These are phyloP conservation scores for Cylindrotheca fusiformis DNA, from an alignment of 108 stramenopile species.

Conservation along the genomic window DNA sequence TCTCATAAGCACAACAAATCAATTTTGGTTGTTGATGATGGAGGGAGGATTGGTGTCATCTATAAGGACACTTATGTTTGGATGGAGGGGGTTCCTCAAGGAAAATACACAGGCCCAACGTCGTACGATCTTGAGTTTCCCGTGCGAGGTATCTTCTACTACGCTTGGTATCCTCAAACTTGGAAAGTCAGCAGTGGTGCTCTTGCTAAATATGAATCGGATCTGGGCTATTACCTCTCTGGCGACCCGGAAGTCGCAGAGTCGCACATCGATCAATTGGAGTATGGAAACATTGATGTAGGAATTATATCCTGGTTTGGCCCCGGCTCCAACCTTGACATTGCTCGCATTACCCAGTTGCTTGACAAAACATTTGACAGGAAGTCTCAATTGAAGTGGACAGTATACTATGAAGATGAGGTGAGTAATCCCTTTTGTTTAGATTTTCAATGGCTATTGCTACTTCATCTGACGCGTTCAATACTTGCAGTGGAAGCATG, in stretches of 20 bases:
- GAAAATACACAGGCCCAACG: conserved; percentile 14
- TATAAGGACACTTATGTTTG: conserved; percentile 4
- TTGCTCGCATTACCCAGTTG: conserved; percentile 17
- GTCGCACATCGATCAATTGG: conserved; percentile 25
- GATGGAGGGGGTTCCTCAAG: conserved; percentile 25
- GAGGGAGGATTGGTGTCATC: conserved; percentile 16
- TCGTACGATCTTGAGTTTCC: conserved; percentile 9
- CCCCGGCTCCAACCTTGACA: conserved; percentile 16
- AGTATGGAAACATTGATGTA: conserved; percentile 27
- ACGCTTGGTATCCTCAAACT: conserved; percentile 36
- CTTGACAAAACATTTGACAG: conserved; percentile 20
- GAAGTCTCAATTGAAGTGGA: conserved; percentile 26
- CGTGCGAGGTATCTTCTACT: conserved; percentile 25
- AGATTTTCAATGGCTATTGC: no score
- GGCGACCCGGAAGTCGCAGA: conserved; percentile 7
- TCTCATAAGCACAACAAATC: conserved; percentile 13
- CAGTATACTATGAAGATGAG: conserved; percentile 35
- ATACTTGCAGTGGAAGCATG: not conserved
- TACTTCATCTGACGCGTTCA: no score
- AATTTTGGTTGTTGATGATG: conserved; percentile 20
- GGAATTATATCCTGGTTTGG: conserved; percentile 35
- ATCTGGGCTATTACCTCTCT: conserved; percentile 17
- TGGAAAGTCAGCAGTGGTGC: conserved; percentile 22
- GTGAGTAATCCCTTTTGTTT: no score
- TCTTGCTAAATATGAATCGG: conserved; percentile 7